Evolutionary conservation across 345 rosid species (phyloP).

Genomic region (Zanthoxylum bungeanum): DNA sequence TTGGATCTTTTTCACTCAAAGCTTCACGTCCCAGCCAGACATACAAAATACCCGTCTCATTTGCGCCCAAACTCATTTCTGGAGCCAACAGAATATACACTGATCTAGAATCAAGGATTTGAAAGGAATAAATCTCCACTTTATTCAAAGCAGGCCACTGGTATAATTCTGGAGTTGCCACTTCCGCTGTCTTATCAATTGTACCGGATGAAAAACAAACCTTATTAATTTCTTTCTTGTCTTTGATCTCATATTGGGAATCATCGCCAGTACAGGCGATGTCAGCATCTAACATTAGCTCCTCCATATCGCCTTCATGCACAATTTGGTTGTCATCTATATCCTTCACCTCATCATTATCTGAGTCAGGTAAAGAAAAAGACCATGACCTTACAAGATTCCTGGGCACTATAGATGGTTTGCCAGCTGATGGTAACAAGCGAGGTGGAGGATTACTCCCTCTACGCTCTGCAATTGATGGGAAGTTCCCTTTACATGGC

Average conservation of each 20-base stretch:
- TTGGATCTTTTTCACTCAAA: constrained; percentile 11
- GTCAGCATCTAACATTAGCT: constrained; percentile 38
- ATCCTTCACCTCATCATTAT: constrained; percentile 38
- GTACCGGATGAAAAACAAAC: constrained; percentile 3
- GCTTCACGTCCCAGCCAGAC: constrained; percentile 37
- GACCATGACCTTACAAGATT: constrained; percentile 49
- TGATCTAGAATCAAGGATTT: constrained; percentile 30
- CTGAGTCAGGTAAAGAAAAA: constrained; percentile 38
- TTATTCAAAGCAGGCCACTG: constrained; percentile 37
- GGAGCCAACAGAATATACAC: constrained; percentile 35
- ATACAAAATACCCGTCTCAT: constrained; percentile 20
- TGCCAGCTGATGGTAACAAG: constrained; percentile 37
- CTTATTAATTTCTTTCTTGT: constrained; percentile 8
- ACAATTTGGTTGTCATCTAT: constrained; percentile 20
- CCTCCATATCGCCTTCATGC: constrained; percentile 29
- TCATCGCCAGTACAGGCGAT: constrained; percentile 8
- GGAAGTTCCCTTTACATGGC: constrained; percentile 30
- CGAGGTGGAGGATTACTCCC: constrained; percentile 62
- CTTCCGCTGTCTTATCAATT: constrained; percentile 7
- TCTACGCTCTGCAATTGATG: constrained; percentile 65
- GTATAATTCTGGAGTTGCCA: constrained; percentile 22
- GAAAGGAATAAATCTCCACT: constrained; percentile 24
- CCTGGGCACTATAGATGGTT: constrained; percentile 25
- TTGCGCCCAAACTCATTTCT: constrained; percentile 4
- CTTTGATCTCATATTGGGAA: constrained; percentile 19